These are phyloP conservation scores for Trichoderma atrobrunneum DNA, from an alignment of 2,329 filamentous ascomycete genomes.

Conservation along the genomic window DNA sequence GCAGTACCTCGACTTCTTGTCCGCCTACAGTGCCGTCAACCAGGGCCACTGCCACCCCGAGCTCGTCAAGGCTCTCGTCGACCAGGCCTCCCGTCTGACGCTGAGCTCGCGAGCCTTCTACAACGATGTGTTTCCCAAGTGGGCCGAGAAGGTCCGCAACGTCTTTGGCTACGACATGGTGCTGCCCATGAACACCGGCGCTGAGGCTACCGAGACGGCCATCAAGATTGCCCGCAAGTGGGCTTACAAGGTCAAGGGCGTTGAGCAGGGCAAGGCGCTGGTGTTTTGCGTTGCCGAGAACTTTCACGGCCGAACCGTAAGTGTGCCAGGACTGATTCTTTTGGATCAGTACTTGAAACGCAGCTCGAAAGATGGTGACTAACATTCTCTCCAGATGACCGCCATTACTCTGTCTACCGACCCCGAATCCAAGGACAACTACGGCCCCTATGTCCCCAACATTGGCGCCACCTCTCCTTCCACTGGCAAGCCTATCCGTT, in stretches of 20 bases:
- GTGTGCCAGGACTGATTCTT: constrained; percentile 32
- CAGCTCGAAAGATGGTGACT: background rate
- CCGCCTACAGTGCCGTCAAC: constrained; percentile 96
- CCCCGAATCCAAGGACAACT: constrained; percentile 93
- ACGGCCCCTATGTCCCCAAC: constrained; percentile 90
- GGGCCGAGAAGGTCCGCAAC: constrained; percentile 85
- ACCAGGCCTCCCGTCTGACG: constrained; percentile 86
- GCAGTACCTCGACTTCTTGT: constrained; percentile 96
- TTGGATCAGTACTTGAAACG: background rate
- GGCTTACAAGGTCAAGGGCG: constrained; percentile 95
- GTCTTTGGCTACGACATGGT: constrained; percentile 98
- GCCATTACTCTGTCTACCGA: constrained; percentile 95
- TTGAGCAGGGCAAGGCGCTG: constrained; percentile 77
- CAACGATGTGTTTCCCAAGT: constrained; percentile 96
- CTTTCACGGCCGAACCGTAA: constrained; percentile 92
- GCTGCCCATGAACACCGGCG: constrained; percentile 95
- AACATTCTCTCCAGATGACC: constrained; percentile 61
- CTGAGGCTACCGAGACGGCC: constrained; percentile 92
- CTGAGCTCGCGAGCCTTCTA: constrained; percentile 94
- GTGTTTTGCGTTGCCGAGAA: constrained; percentile 86
- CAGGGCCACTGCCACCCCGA: constrained; percentile 98
- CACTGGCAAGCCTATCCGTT: constrained; percentile 74
- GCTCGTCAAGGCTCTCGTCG: constrained; percentile 82
- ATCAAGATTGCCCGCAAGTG: constrained; percentile 97
- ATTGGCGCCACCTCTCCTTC: constrained; percentile 75